Evolutionary conservation across 805 yeast genomes (phyloP).

Genomic region (Dipodascus geniculatus): DNA sequence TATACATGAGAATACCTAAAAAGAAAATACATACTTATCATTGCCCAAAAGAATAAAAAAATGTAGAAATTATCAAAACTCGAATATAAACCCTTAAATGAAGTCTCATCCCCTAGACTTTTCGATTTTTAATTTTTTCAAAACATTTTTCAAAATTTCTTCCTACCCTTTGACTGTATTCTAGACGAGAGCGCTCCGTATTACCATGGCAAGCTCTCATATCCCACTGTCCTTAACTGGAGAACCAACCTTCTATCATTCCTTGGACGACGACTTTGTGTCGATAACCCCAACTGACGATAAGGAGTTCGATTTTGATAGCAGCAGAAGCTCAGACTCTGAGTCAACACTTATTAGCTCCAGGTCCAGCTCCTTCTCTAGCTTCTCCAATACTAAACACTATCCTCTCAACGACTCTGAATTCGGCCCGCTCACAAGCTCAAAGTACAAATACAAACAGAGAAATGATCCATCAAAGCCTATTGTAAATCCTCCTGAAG

Average conservation of each 20-base stretch:
- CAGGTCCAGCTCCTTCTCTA: background rate
- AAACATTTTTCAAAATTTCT: background rate
- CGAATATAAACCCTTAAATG: background rate
- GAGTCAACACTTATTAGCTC: background rate
- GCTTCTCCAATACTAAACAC: background rate
- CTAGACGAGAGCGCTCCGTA: background rate
- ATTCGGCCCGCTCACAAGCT: background rate
- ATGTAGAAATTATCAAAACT: background rate
- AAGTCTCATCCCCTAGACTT: background rate
- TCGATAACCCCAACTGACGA: background rate
- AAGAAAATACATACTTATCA: no score
- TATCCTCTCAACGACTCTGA: background rate
- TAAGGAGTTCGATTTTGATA: background rate
- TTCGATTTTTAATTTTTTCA: no score
- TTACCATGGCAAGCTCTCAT: background rate
- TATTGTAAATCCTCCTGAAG: slow-evolving; percentile 30
- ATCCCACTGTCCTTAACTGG: background rate
- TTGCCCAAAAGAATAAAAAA: no score
- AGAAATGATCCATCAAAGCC: background rate
- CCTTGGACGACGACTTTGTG: background rate
- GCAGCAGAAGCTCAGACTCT: background rate
- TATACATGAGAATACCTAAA: no score
- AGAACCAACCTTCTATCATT: background rate
- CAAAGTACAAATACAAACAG: background rate
- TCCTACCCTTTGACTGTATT: no score